A percentile compares a stretch with the other conserved stretches of the same genome.
Conservation (phyloP, 306 rosid genomes). For the Malus asiatica region DNA sequence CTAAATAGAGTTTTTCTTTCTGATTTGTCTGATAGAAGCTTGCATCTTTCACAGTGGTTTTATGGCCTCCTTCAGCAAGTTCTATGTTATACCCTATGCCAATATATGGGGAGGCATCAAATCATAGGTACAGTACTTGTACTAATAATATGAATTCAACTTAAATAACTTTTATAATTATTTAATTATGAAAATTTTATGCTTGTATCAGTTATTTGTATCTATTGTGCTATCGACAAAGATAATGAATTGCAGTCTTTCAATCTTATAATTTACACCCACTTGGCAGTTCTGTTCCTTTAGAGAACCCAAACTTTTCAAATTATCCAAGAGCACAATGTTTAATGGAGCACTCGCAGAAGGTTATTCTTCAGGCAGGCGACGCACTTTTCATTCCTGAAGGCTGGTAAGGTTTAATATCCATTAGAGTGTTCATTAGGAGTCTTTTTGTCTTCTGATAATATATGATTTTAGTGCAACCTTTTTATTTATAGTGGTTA, state of each 20-base stretch:
- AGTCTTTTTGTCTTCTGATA: not conserved
- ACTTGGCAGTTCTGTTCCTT: slow-evolving; percentile 60
- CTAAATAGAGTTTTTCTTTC: not conserved
- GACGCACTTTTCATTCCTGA: slow-evolving; percentile 95
- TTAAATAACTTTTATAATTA: not conserved
- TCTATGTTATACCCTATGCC: slow-evolving; percentile 75
- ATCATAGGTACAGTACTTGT: slow-evolving; percentile 63
- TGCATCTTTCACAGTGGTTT: slow-evolving; percentile 46
- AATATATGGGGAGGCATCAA: slow-evolving; percentile 91
- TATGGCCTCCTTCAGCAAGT: slow-evolving; percentile 97
- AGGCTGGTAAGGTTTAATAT: slow-evolving; percentile 69
- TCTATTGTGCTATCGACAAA: slow-evolving; percentile 2
- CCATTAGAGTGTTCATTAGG: slow-evolving; percentile 1
- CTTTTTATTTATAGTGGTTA: not conserved
- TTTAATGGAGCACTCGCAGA: slow-evolving; percentile 55
- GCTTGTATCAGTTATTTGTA: not conserved
- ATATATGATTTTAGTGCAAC: not conserved
- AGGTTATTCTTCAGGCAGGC: slow-evolving; percentile 71
- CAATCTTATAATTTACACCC: not conserved
- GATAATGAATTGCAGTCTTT: not conserved
- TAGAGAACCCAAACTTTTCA: slow-evolving; percentile 71
- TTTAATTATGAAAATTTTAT: not conserved
- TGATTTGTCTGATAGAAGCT: slow-evolving; percentile 1
- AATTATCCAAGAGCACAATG: slow-evolving; percentile 68
- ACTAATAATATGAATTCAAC: not conserved